Evolutionary conservation across 768 basidiomycete genomes (phyloP), one percentile per base, ranked within the genome.

Genomic region (Amanita exitialis): DNA sequence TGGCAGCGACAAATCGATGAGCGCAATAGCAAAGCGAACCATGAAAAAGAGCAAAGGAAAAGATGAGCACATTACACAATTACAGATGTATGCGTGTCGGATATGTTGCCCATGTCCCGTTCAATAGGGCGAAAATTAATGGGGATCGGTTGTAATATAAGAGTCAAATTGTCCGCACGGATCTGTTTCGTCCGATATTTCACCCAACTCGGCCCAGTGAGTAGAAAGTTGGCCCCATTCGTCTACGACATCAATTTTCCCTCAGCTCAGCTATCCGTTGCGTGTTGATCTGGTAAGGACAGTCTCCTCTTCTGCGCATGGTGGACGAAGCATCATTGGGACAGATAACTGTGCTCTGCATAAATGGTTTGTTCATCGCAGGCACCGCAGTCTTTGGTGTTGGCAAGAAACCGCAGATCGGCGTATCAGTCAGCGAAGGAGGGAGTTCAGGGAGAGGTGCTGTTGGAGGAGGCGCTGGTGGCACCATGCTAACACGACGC

Each of bases 191-290:
- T 13, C 32, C 32, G 3, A 32, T 13, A 32, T 32, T 32, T 32
- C 32, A 32, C 32, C 32, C 32, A 12, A 13, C 32, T 13, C 3
- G 32, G 32, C 32, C 7, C 9, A 32, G 32, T 5, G 32, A 12
- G 32, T 13, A 32, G 32, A 32, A 13, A 32, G 12, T 32, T 12
- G 13, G 32, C 32, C 32, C 4, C 32, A 32, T 32, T 13, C n/a
- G 9, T 12, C 37, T 7, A 8, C 7, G 34, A 15, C 35, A 32
- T 49, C 44, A 70, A 55, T 69, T 67, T 53, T 71, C 70, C 46
- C 68, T 74, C 66, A 72, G 68, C 42, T 72, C 71, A 47, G 71
- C 69, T 27, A 72, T 71, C 42, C 54, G 50, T n/a, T 61, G 58
- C 7, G 51, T 57, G 6, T 60, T 64, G 2, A 58, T 54, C 35